phyloP scores from a whole-genome alignment of 148 eudicot genomes.

The Tetragonia tetragonoides region DNA sequence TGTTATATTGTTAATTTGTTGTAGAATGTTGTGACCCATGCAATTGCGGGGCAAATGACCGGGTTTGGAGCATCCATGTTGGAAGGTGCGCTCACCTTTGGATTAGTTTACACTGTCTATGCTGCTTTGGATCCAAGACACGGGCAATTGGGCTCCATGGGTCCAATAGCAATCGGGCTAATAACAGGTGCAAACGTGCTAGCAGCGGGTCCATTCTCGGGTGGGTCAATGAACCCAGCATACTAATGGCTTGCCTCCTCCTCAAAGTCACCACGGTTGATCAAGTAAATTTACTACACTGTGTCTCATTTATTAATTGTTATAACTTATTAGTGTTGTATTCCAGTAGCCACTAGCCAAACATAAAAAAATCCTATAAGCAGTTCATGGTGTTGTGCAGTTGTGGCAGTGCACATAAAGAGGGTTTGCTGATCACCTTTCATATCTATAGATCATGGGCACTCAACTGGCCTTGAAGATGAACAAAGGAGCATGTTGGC shows the following conservation, averaged over 20 bases:
- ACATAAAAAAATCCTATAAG: no score
- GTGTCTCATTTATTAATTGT: background rate
- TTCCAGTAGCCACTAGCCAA: no score
- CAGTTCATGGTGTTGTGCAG: no score
- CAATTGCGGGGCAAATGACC: slow-evolving; percentile 70
- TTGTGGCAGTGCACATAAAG: no score
- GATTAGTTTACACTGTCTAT: slow-evolving; percentile 65
- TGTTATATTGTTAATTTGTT: background rate
- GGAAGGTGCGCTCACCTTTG: slow-evolving; percentile 77
- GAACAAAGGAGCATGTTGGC: no score
- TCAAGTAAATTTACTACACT: slow-evolving; percentile 35
- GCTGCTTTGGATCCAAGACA: slow-evolving; percentile 60
- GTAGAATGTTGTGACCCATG: slow-evolving; percentile 62
- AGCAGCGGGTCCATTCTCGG: slow-evolving; percentile 79
- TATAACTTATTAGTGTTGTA: no score
- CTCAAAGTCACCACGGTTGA: slow-evolving; percentile 56
- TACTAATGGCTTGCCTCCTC: slow-evolving; percentile 66
- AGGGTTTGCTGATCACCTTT: no score
- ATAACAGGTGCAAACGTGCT: slow-evolving; percentile 68
- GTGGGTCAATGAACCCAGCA: slow-evolving; percentile 93
- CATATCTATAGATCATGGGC: no score
- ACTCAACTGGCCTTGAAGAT: no score
- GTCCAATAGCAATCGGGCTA: slow-evolving; percentile 68
- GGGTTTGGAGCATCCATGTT: slow-evolving; percentile 81
- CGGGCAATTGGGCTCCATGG: slow-evolving; percentile 48